A percentile compares a stretch with the other conserved stretches of the same genome.
Conservation (phyloP, 2,329 filamentous ascomycete genomes). For the Claviceps sp. region DNA sequence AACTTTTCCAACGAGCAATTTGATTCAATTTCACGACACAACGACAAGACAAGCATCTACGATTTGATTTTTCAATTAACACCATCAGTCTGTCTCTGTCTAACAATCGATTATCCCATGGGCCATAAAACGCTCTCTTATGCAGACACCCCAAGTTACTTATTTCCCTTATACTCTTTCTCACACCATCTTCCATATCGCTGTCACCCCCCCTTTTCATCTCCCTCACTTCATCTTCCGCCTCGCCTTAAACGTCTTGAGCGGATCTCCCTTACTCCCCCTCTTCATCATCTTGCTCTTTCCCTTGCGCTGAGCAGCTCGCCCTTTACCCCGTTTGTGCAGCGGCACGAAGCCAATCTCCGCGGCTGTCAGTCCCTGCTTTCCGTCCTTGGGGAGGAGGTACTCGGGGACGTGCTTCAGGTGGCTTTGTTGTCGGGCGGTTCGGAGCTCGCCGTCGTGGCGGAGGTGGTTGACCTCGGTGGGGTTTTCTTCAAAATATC, state of each 20-base stretch:
- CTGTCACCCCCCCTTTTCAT: no score
- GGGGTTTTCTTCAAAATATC: conserved; percentile 93
- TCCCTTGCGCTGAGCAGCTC: conserved; percentile 31
- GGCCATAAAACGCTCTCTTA: no score
- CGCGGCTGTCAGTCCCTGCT: conserved; percentile 50
- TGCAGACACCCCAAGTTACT: no score
- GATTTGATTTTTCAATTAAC: no score
- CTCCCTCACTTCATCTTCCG: conserved; percentile 26
- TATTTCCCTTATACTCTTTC: no score
- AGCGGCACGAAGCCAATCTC: conserved; percentile 68
- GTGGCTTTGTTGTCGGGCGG: conserved; percentile 75
- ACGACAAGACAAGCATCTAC: no score
- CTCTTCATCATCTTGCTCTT: conserved; percentile 20
- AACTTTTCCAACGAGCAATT: no score
- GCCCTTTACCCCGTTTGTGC: conserved; percentile 38
- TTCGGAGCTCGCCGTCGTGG: conserved; percentile 78
- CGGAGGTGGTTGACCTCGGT: conserved; percentile 74
- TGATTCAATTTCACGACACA: no score
- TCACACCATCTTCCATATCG: no score
- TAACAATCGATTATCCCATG: no score
- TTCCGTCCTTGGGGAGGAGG: conserved; percentile 65
- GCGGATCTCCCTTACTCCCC: conserved; percentile 58
- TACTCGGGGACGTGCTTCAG: conserved; percentile 93
- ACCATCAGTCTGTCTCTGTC: no score
- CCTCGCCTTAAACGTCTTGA: conserved; percentile 74